phyloP scores from a whole-genome alignment of 352 stramenopile genomes.

The Stramenopiles sp. region DNA sequence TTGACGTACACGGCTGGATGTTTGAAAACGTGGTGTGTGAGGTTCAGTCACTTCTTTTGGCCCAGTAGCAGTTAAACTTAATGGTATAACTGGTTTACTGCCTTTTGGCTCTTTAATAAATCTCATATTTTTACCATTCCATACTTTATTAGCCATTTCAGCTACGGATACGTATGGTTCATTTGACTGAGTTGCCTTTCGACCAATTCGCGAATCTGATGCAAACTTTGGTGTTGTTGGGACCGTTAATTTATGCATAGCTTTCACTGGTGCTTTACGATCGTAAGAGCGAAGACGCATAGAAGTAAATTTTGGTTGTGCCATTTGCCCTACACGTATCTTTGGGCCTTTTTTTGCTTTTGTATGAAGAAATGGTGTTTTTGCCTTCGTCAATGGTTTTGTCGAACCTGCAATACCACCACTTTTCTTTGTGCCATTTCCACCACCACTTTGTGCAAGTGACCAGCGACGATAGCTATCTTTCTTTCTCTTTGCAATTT shows the following conservation, averaged over 20 bases:
- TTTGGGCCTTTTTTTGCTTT: background rate
- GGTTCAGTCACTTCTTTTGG: background rate
- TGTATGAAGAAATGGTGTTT: background rate
- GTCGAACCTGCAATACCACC: background rate
- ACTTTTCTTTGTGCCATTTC: no score
- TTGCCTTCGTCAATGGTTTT: background rate
- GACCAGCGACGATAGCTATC: background rate
- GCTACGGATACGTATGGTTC: background rate
- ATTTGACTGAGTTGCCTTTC: background rate
- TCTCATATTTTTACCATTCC: background rate
- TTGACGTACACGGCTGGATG: background rate
- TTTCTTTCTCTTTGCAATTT: background rate
- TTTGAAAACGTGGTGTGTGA: background rate
- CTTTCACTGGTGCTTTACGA: background rate
- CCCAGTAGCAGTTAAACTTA: background rate
- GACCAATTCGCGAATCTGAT: background rate
- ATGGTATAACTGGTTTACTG: background rate
- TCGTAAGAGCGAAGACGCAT: background rate
- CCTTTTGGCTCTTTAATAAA: background rate
- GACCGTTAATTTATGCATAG: background rate
- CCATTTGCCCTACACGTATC: background rate
- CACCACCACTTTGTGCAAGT: background rate
- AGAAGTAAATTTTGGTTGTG: no score
- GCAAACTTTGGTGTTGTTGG: background rate
- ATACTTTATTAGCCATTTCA: background rate